Conservation (phyloP, 371 early-diverging fungal species). For the Coemansia sp. region DNA sequence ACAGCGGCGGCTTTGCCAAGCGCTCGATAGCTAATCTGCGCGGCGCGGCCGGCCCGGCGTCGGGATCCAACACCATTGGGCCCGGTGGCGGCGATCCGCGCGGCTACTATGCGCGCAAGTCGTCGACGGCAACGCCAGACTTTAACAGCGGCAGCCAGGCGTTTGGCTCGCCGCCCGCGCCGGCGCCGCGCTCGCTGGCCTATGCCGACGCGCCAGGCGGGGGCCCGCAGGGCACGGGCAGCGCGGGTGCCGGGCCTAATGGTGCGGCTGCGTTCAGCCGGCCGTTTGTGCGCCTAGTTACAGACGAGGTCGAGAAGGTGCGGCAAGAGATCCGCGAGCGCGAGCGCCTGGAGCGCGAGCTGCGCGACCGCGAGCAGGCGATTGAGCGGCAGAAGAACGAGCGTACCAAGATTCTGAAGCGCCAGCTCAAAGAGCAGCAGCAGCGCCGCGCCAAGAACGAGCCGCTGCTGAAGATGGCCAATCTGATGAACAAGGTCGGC, state of each 20-base stretch:
- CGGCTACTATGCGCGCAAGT: conserved; percentile 20
- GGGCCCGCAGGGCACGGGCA: conserved; percentile 2
- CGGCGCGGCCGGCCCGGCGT: conserved; percentile 1
- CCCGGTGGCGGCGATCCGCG: conserved; percentile 1
- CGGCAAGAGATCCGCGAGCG: conserved; percentile 71
- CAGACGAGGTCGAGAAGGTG: conserved; percentile 66
- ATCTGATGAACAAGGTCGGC: conserved; percentile 55
- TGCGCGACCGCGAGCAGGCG: conserved; percentile 63
- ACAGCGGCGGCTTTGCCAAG: conserved; percentile 40
- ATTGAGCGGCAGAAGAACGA: conserved; percentile 71
- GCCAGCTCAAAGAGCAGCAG: conserved; percentile 61
- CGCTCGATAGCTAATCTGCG: conserved; percentile 47
- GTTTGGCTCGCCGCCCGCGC: conserved; percentile 47
- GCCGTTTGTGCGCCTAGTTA: conserved; percentile 60
- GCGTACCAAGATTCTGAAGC: conserved; percentile 64
- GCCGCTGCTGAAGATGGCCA: conserved; percentile 56
- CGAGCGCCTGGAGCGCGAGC: conserved; percentile 67
- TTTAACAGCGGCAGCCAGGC: conserved; percentile 14
- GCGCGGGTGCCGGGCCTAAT: conserved; percentile 3
- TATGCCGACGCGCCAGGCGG: conserved; percentile 26
- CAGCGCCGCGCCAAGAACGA: conserved; percentile 60
- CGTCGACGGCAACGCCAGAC: conserved; percentile 1
- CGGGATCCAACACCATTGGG: not conserved
- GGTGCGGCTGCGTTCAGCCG: conserved; percentile 12
- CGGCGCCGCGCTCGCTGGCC: conserved; percentile 38